Evolutionary conservation across 108 stramenopile species (phyloP).

Genomic region (Phaeodactylum tricornutum): DNA sequence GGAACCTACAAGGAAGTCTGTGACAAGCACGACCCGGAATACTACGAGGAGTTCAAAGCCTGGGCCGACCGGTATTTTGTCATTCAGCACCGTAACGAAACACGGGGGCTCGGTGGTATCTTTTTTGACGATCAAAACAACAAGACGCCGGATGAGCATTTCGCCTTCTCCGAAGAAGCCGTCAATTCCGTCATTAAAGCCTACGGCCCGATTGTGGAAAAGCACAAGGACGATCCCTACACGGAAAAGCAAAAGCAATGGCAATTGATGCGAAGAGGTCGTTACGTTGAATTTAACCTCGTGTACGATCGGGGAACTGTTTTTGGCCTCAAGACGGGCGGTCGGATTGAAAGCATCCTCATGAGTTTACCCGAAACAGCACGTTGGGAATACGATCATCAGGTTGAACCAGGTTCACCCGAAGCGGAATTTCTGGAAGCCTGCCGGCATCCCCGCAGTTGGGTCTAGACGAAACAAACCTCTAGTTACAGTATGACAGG

Average conservation of each 20-base stretch:
- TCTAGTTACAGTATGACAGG: too few species aligned
- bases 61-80: conserved; percentile 98
- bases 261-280: conserved; percentile 92
- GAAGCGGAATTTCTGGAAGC: conserved; percentile 94
- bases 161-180: conserved; percentile 83
- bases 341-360: conserved; percentile 96
- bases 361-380: conserved; percentile 99
- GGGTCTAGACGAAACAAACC: too few species aligned
- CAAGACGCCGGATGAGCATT: conserved; percentile 77
- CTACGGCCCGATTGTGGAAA: conserved; percentile 88
- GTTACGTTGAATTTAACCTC: conserved; percentile 99
- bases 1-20: conserved; percentile 97
- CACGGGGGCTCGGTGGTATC: conserved; percentile 95
- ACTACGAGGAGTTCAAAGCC: conserved; percentile 94
- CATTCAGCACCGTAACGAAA: conserved; percentile 93
- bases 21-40: conserved; percentile 94
- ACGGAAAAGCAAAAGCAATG: conserved; percentile 91
- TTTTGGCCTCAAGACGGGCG: conserved; percentile 98
- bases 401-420: conserved; percentile 65
- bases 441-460: conserved; percentile 83
- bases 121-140: conserved; percentile 99
- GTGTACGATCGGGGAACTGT: conserved; percentile 98
- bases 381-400: conserved; percentile 93
- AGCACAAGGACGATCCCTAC: conserved; percentile 84
- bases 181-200: conserved; percentile 81